Conservation (phyloP, 176 grass and related monocot species). For the Tillandsia fasciculata region DNA sequence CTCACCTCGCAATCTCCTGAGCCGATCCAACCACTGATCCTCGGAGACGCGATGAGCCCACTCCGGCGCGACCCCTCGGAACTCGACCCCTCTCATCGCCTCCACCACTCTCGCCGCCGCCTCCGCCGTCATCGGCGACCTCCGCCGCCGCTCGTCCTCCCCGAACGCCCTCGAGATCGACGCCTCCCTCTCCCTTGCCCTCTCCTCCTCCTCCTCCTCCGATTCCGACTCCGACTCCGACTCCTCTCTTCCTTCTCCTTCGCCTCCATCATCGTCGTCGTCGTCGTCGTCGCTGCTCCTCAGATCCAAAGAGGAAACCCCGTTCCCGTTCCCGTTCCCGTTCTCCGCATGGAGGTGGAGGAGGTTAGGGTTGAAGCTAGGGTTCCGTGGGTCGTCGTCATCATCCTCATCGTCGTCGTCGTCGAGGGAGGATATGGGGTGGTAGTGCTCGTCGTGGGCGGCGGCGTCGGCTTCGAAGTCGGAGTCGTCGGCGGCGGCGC, state of each 20-base stretch:
- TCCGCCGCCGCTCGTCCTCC: slow-evolving; percentile 43
- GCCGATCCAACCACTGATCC: slow-evolving; percentile 54
- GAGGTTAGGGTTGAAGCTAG: background rate
- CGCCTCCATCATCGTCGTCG: background rate
- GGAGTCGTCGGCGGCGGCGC: slow-evolving; percentile 23
- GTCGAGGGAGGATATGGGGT: slow-evolving; percentile 5
- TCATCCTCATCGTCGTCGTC: background rate
- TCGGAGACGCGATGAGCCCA: slow-evolving; percentile 46
- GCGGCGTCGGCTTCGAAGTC: slow-evolving; percentile 21
- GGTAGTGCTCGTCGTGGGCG: slow-evolving; percentile 9
- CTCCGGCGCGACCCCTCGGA: slow-evolving; percentile 45
- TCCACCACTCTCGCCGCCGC: slow-evolving; percentile 46
- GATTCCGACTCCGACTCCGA: background rate
- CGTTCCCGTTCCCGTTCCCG: background rate
- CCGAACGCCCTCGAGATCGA: slow-evolving; percentile 26
- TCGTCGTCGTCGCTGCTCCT: slow-evolving; percentile 1
- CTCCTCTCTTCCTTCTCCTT: slow-evolving; percentile 7
- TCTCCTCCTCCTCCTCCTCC: slow-evolving; percentile 20
- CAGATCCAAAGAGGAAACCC: slow-evolving; percentile 19
- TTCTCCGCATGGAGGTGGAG: slow-evolving; percentile 21
- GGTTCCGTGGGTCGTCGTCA: slow-evolving; percentile 5
- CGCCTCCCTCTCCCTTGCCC: slow-evolving; percentile 16
- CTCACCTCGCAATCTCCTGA: slow-evolving; percentile 25
- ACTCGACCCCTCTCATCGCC: slow-evolving; percentile 56
- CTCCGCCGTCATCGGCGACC: slow-evolving; percentile 41